Evolutionary conservation across 108 stramenopile genomes (phyloP), one percentile per base, ranked within the genome.

Genomic region (Cyclotella kingstonii): DNA sequence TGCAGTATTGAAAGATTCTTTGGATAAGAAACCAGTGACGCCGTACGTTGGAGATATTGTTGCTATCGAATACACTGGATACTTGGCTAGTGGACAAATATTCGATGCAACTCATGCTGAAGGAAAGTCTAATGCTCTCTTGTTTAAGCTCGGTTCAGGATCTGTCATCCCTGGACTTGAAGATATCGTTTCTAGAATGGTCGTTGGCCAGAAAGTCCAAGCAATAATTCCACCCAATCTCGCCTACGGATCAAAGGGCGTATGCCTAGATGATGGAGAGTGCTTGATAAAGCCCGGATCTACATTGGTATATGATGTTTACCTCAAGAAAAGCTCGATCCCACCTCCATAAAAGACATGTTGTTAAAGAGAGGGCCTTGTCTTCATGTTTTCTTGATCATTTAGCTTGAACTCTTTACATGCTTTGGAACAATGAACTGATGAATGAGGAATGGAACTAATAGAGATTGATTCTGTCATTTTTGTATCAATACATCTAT

Each of bases 11-110:
- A 79, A 87, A 57, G 60, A 62, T 19, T 28, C 80, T 33, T 52
- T 45, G 14, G 77, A 78, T 48, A 63, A 62, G 38, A 54, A 68
- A 26, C 78, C 77, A 43, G 72, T 40, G 8, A 23, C 56, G 31
- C 86, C 91, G 3, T 73, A 72, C 25, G 47, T 69, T 40, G 86
- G 86, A 17, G 91, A 93, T 45, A 86, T 93, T 42, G 81, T 87
- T 18, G 91, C 81, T 22, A 81, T 93, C 57, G 87, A 89, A 45
- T 93, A 89, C 83, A 93, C 91, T 33, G 91, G 91, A 22, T 93
- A 93, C 45, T 66, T 93, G 4, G 47, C 82, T 2, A 82, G 83
- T 53, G 91, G 91, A 14, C 68, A 81, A 40, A 93, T 93, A 48
- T 93, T 89, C 57, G 91, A 93, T 67, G 82, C 82, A n/a, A 88